Evolutionary conservation across 345 rosid species (phyloP).

Genomic region (Gossypium anomalum): DNA sequence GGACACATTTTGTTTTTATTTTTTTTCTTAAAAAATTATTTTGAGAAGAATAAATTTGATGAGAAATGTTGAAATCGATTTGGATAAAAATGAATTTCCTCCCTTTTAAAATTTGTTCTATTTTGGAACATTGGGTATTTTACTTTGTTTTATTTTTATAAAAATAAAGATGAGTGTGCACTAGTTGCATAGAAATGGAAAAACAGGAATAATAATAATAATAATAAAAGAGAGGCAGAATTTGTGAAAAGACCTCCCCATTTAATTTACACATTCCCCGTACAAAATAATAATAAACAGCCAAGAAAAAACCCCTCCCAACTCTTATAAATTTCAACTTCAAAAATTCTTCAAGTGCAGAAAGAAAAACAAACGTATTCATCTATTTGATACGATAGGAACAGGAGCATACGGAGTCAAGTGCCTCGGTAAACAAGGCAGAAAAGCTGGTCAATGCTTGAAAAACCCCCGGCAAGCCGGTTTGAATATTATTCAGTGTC

Average conservation of each 20-base stretch:
- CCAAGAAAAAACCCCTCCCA: conserved; percentile 33
- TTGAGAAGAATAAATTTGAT: too few relatives aligned
- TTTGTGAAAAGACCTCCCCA: conserved; percentile 21
- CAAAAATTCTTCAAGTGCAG: conserved; percentile 25
- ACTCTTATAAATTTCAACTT: conserved; percentile 19
- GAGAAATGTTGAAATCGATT: too few relatives aligned
- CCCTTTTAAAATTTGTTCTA: too few relatives aligned
- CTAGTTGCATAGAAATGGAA: neutral
- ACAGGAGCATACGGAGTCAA: conserved; percentile 62
- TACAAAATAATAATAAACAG: neutral
- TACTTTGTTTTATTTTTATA: too few relatives aligned
- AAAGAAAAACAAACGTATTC: conserved; percentile 7
- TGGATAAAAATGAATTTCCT: too few relatives aligned
- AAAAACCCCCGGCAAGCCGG: conserved; percentile 92
- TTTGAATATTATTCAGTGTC: conserved; percentile 84
- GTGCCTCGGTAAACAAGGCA: conserved; percentile 60
- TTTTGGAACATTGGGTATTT: too few relatives aligned
- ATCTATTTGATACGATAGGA: conserved; percentile 75
- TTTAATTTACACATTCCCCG: conserved; percentile 34
- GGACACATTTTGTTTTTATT: too few relatives aligned
- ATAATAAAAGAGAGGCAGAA: neutral
- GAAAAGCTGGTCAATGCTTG: conserved; percentile 89
- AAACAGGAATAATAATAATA: neutral
- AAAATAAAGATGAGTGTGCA: neutral
- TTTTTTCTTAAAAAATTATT: too few relatives aligned